Evolutionary conservation across 768 basidiomycete genomes (phyloP).

Genomic region (Psilocybe cyanescens): DNA sequence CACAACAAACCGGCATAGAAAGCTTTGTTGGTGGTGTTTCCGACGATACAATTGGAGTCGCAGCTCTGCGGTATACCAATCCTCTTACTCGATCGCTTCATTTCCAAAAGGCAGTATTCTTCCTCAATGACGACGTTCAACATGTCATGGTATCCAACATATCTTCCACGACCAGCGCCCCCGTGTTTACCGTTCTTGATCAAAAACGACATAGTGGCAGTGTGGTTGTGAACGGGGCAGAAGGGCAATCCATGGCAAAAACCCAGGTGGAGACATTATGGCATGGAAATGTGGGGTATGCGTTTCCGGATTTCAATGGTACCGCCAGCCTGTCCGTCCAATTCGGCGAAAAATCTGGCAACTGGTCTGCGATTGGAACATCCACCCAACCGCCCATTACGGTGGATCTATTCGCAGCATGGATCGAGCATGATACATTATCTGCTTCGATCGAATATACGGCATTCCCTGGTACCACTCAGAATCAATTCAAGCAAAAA

Average conservation of each 20-base stretch:
- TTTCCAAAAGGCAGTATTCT: conserved; percentile 79
- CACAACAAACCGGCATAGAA: conserved; percentile 49
- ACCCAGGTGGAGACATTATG: conserved; percentile 47
- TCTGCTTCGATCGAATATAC: conserved; percentile 52
- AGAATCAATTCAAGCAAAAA: conserved; percentile 43
- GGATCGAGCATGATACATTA: conserved; percentile 47
- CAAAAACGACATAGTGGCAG: conserved; percentile 52
- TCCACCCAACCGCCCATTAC: conserved; percentile 60
- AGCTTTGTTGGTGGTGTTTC: conserved; percentile 71
- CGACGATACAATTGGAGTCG: conserved; percentile 56
- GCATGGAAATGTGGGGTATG: conserved; percentile 71
- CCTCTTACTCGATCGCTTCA: conserved; percentile 54
- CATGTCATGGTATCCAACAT: conserved; percentile 63
- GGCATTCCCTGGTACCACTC: conserved; percentile 54
- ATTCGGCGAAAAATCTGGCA: conserved; percentile 53
- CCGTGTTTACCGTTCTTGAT: conserved; percentile 70
- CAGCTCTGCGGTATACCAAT: conserved; percentile 71
- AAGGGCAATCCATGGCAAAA: conserved; percentile 12
- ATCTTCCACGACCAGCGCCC: conserved; percentile 43
- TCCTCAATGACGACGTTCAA: conserved; percentile 65
- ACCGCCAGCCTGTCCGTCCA: conserved; percentile 41
- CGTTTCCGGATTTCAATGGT: conserved; percentile 37
- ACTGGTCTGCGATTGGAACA: conserved; percentile 67
- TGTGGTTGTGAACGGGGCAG: conserved; percentile 45
- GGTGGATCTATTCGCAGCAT: conserved; percentile 68